Evolutionary conservation across 208 protist species (phyloP).

Genomic region (Angomonas deanei): DNA sequence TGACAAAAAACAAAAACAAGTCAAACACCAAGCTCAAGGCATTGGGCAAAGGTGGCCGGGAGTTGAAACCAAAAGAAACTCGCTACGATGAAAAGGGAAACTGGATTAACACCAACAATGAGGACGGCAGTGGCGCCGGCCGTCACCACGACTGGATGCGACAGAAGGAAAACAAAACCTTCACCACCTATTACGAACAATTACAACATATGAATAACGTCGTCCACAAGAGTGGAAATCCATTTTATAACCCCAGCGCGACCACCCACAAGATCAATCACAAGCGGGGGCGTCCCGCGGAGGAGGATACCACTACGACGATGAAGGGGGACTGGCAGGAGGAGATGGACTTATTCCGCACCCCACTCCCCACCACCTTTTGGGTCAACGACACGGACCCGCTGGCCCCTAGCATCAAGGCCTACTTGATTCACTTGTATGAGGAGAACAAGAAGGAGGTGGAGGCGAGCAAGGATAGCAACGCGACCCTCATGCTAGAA

Average conservation of each 20-base stretch:
- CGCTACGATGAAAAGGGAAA: slow-evolving; percentile 68
- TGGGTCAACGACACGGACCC: slow-evolving; percentile 86
- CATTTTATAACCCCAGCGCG: background rate
- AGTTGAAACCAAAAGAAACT: slow-evolving; percentile 23
- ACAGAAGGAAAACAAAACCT: slow-evolving; percentile 29
- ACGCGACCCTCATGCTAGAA: slow-evolving; percentile 44
- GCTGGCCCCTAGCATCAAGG: slow-evolving; percentile 35
- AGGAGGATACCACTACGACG: too few relatives aligned
- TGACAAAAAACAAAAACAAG: background rate
- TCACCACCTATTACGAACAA: slow-evolving; percentile 68
- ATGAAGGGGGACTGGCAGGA: slow-evolving; percentile 23
- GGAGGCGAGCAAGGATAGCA: slow-evolving; percentile 9
- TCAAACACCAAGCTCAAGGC: slow-evolving; percentile 56
- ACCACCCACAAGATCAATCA: too few relatives aligned
- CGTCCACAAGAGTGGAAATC: slow-evolving; percentile 11
- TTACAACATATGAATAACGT: slow-evolving; percentile 51
- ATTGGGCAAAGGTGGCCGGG: slow-evolving; percentile 63
- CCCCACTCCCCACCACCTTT: slow-evolving; percentile 67
- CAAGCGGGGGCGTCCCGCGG: background rate
- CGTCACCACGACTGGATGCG: slow-evolving; percentile 64
- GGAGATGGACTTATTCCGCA: slow-evolving; percentile 69
- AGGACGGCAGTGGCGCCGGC: background rate
- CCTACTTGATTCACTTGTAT: slow-evolving; percentile 25
- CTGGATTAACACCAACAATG: slow-evolving; percentile 28
- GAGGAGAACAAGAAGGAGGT: background rate